phyloP scores from a whole-genome alignment of 805 yeast species.

The Saccharomycopsis sp. region DNA sequence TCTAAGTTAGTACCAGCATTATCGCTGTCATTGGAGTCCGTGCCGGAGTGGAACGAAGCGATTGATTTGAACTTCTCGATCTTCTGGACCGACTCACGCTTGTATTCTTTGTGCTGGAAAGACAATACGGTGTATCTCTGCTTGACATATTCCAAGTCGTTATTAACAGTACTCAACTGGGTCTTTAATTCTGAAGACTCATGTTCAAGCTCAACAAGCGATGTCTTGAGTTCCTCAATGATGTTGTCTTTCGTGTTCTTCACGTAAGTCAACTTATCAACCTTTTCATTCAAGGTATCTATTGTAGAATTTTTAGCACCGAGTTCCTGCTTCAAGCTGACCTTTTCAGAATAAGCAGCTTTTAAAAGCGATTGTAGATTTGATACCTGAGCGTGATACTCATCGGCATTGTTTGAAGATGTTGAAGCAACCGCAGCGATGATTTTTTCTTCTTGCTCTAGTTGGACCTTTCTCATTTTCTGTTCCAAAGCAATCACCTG shows the following conservation, averaged over 20 bases:
- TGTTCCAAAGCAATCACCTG: constrained; percentile 9
- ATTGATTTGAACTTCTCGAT: neutral
- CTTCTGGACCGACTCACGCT: neutral
- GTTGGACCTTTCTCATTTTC: neutral
- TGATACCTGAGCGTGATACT: neutral
- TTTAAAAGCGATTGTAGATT: neutral
- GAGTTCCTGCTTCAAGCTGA: neutral
- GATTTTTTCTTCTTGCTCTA: neutral
- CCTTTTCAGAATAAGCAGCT: neutral
- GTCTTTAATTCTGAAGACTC: constrained; percentile 1
- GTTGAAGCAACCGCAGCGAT: constrained; percentile 3
- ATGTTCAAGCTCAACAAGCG: neutral
- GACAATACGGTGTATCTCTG: constrained; percentile 18
- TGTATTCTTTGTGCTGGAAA: constrained; percentile 13
- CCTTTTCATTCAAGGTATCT: neutral
- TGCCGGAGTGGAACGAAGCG: neutral
- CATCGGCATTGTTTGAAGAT: constrained; percentile 2
- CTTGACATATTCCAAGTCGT: constrained; percentile 16
- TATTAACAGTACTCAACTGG: constrained; percentile 7
- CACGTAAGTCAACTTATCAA: neutral
- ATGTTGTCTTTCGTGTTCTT: constrained; percentile 1
- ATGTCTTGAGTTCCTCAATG: constrained; percentile 1
- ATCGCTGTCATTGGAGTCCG: neutral
- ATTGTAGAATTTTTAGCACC: neutral
- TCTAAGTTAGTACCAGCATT: neutral